Percentiles rank a stretch among this genome's conserved stretches.
These are phyloP conservation scores for Rhynchospora breviuscula DNA, from an alignment of 176 grass and related monocot genomes.

Conservation along the genomic window DNA sequence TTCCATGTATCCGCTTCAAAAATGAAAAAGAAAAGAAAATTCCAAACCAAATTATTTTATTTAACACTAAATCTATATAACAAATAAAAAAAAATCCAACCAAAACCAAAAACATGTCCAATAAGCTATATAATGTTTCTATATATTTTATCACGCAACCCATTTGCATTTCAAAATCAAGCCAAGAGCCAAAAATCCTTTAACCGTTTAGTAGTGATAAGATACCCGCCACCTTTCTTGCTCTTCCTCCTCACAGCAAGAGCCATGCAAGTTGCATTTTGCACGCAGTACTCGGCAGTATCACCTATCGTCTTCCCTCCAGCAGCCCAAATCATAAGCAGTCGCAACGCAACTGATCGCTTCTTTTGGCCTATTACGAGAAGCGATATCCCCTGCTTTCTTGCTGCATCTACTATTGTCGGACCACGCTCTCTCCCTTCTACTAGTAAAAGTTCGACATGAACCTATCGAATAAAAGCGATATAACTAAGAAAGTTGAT, in stretches of 20 bases:
- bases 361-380: conserved; percentile 71
- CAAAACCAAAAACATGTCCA: background rate
- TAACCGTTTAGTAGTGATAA: conserved; percentile 68
- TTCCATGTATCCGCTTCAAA: background rate
- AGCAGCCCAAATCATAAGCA: conserved; percentile 50
- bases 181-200: conserved; percentile 88
- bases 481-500: no score
- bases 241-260: conserved; percentile 66
- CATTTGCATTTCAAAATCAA: conserved; percentile 11
- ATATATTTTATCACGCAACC: background rate
- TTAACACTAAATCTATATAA: conserved; percentile 12
- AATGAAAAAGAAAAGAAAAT: background rate
- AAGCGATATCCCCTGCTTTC: conserved; percentile 44
- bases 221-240: conserved; percentile 54
- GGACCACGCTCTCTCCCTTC: conserved; percentile 56
- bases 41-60: background rate
- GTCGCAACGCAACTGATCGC: conserved; percentile 46
- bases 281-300: conserved; percentile 59
- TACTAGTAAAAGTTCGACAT: conserved; percentile 37
- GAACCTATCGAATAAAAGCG: conserved; percentile 22
- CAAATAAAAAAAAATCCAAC: conserved; percentile 7
- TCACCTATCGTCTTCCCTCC: background rate
- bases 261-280: conserved; percentile 58
- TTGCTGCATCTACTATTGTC: conserved; percentile 54
- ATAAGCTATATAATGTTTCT: background rate